Base-by-base conservation (phyloP, 768 basidiomycete genomes). In the Pleurotus eryngii region DNA sequence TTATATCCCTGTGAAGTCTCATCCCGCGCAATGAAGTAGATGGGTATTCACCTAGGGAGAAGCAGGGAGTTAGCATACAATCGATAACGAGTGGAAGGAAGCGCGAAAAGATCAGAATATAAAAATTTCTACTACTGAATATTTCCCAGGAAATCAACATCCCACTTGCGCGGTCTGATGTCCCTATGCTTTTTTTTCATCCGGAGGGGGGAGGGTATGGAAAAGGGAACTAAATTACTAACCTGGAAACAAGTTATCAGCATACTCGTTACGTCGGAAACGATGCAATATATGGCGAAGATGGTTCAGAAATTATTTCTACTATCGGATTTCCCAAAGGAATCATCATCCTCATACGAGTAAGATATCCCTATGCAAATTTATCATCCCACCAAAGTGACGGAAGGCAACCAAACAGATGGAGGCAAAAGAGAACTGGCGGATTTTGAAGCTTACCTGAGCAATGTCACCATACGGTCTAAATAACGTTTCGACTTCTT, bases 401-500 rank as follows among this genome's bases (percentile, higher is more conserved):
- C 56, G 40, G 37, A 22, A 46, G 1, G 9, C 39, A 57, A 26
- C 48, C 45, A 47, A 57, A 58, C 63, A 35, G 3, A 5, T 43
- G 65, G 60, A 50, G 2, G 46, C 43, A 38, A 49, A 17, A 48
- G 27, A 45, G 26, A 47, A 57, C 40, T 17, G 4, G 49, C 46
- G 38, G 54, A 43, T 27, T 14, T 18, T 59, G 26, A 12, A 60
- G 49, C 83, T 78, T 59, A 92, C 93, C 87, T 95, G 89, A 42
- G 79, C 79, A 35, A 97, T 67, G 46, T 82, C 76, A 7, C 95
- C 95, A 67, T 82, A 92, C 0, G 81, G 74, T 3, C 70, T 67
- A 68, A 95, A 94, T 2, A 86, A 76, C 11, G 79, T 76, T 2
- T 69, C 65, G 0, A 98, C 72, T 49, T 97, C 94, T 2, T 76